Base-by-base conservation (phyloP, 1,139 yeast genomes). In the Fermentozyma sake region DNA sequence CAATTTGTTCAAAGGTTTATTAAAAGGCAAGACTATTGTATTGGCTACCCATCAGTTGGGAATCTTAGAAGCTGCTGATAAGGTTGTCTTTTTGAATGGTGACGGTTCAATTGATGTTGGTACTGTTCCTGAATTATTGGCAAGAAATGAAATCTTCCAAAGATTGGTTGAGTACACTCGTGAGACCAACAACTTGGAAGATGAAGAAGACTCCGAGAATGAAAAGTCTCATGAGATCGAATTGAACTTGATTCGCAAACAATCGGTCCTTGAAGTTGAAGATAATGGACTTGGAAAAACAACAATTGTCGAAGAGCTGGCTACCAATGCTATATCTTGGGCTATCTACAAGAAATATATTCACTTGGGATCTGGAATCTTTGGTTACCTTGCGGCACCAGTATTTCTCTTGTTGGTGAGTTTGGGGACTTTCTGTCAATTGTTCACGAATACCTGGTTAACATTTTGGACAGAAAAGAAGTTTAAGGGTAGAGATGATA, bases 321-420 rank as follows among this genome's bases (percentile, higher is more conserved):
- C 66, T 7, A 55, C 60, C 16, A 63, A 65, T 42, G 56, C 69
- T n/a, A 42, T 48, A 18, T 37, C 41, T 3, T 44, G 46, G 48
- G 20, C 41, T n/a, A 55, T 66, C 12, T 64, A 63, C 43, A 49
- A 48, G 29, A 48, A 48, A 19, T 86, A 80, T 44, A 47, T 84
- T 35, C 52, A 56, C 20, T 58, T 67, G 19, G 93, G 91, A 6
- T 68, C 80, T 30, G 84, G 76, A 10, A 45, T 50, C 10, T 41
- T 72, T 19, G 63, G 43, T 3, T 73, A 44, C 37, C 34, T 42
- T 31, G 65, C 58, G 23, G 42, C 42, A 23, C 62, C 63, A 4
- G 22, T 58, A 2, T 58, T 62, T 25, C 16, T 49, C 7, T 19
- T 44, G 16, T 28, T 44, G 13, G 41, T 44, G 14, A 41, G 46